Conservation (phyloP, 805 yeast species). For the Kodamaea sagamina region DNA sequence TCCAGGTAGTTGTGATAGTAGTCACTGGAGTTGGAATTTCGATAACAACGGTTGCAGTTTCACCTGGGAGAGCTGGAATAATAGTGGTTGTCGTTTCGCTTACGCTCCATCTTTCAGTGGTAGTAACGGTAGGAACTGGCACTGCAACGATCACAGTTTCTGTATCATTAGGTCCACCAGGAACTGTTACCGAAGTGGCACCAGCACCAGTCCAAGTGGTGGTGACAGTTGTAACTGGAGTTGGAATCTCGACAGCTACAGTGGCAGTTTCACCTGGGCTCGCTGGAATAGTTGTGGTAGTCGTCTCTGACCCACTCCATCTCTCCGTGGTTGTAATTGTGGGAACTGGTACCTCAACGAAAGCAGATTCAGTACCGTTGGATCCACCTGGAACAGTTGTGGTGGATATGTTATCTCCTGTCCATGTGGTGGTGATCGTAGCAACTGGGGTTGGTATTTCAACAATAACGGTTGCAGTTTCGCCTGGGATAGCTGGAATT, state of each 20-base stretch:
- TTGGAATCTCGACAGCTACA: constrained; percentile 18
- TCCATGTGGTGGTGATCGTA: constrained; percentile 14
- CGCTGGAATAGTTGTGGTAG: constrained; percentile 12
- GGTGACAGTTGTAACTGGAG: constrained; percentile 13
- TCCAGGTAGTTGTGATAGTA: constrained; percentile 14
- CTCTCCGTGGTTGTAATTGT: constrained; percentile 12
- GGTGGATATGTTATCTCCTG: constrained; percentile 17
- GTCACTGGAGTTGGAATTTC: constrained; percentile 15
- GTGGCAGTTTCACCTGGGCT: constrained; percentile 14
- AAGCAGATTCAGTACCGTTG: constrained; percentile 13
- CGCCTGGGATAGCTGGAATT: constrained; percentile 6
- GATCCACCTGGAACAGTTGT: constrained; percentile 12
- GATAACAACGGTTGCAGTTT: constrained; percentile 17
- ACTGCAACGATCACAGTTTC: constrained; percentile 16
- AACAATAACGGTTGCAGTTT: constrained; percentile 9
- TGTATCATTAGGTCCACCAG: constrained; percentile 15
- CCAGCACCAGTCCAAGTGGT: constrained; percentile 15
- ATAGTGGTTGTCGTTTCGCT: constrained; percentile 8
- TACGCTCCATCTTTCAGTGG: constrained; percentile 14
- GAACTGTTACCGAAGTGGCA: constrained; percentile 7
- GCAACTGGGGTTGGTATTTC: constrained; percentile 15
- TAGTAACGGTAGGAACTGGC: constrained; percentile 10
- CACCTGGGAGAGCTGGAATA: not conserved
- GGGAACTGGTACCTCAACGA: constrained; percentile 12
- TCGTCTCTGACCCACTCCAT: constrained; percentile 12